Evolutionary conservation across 192 early-diverging fungal species (phyloP), one percentile per base, ranked within the genome.

Genomic region (Linnemannia zychae): DNA sequence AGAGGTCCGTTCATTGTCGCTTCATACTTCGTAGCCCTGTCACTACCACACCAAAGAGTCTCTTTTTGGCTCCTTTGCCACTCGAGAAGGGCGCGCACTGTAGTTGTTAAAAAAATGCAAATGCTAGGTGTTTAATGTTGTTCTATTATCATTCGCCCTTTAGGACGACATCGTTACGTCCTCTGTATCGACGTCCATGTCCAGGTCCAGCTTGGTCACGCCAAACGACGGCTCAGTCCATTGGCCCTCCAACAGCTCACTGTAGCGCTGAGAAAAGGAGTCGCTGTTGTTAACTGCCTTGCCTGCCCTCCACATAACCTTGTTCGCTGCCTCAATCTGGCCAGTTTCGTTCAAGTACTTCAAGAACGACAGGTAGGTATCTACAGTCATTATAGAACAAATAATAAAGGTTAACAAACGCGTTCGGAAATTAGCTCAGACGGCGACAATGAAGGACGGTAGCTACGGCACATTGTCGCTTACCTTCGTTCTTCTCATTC

Each of bases 251-350:
- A 85, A 22, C 74, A 85, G 71, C 38, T 85, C 83, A 33, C 63
- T 37, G 74, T 79, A 76, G n/a, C 74, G 52, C 49, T 79, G 77
- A 6, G 83, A 75, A 68, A 95, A 93, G 12, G 78, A 87, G 33
- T 93, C 93, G 65, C 87, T 87, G 79, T 94, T 91, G 4, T 69
- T 67, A 0, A 94, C 93, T n/a, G 76, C 82, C 63, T 92, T 92
- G 46, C 72, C 71, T 22, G 93, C 94, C 66, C 87, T 84, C 91
- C 91, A 94, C 72, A 93, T 81, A 17, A 95, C 75, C 44, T 88
- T 84, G 16, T 88, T 89, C 3, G 91, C 91, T 20, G 77, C 77
- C 66, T 87, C 79, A 24, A 91, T 71, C 67, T 93, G 87, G 33
- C 86, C 84, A 7, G 91, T 81, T 33, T 89, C 86, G 72, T 87